Evolutionary conservation across 2,329 filamentous ascomycete genomes (phyloP).

Genomic region (Aspergillus chevalieri): DNA sequence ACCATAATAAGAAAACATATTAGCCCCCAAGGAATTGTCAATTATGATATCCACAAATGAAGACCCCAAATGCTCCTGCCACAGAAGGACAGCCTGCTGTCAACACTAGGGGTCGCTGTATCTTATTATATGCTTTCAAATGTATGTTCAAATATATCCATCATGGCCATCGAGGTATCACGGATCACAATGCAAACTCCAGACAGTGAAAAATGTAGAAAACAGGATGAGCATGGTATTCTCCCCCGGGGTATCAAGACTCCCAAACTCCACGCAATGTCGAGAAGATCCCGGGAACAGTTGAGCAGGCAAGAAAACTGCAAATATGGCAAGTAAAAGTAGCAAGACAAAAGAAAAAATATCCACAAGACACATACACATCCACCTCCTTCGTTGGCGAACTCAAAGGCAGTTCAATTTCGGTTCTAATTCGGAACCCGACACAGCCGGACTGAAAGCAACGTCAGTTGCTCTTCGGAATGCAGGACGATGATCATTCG

Average conservation of each 20-base stretch:
- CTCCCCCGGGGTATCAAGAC: constrained; percentile 21
- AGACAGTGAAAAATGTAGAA: not conserved
- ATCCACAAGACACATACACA: not conserved
- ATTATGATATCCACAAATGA: not conserved
- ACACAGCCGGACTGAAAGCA: not conserved
- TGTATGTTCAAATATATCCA: constrained; percentile 5
- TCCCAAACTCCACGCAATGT: constrained; percentile 18
- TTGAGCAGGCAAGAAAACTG: constrained; percentile 5
- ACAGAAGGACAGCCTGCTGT: not conserved
- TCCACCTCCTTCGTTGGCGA: not conserved
- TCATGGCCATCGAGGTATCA: constrained; percentile 1
- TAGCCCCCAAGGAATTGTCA: not conserved
- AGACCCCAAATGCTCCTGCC: not conserved
- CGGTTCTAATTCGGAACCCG: not conserved
- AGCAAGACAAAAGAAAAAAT: constrained; percentile 1
- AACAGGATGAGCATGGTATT: constrained; percentile 2
- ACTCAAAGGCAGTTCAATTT: no score
- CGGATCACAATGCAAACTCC: not conserved
- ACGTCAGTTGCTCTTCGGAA: not conserved
- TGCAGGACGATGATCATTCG: not conserved
- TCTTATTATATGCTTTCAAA: constrained; percentile 1
- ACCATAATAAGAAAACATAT: not conserved
- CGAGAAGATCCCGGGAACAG: constrained; percentile 3
- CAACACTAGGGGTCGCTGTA: not conserved
- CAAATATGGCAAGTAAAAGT: not conserved